These are phyloP conservation scores for Aspergillus eucalypticola DNA, from an alignment of 2,329 filamentous ascomycete genomes.

Conservation along the genomic window DNA sequence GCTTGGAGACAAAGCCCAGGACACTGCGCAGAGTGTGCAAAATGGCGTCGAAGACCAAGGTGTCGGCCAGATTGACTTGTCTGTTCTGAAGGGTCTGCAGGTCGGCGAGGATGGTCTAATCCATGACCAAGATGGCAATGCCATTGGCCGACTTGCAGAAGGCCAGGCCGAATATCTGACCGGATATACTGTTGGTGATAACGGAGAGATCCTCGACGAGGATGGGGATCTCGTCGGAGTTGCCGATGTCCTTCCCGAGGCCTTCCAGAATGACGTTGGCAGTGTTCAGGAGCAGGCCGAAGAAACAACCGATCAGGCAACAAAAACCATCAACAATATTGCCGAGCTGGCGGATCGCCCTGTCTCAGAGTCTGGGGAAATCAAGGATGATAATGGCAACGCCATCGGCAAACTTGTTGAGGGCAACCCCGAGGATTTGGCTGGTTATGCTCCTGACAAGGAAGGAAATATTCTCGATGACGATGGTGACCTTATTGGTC, in stretches of 20 bases:
- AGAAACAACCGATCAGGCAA: not conserved
- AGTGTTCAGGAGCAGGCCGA: not conserved
- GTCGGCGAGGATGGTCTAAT: conserved; percentile 41
- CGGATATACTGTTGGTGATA: conserved; percentile 42
- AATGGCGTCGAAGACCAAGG: not conserved
- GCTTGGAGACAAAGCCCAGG: conserved; percentile 15
- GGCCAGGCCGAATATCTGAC: conserved; percentile 43
- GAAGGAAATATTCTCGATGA: conserved; percentile 36
- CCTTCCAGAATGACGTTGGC: conserved; percentile 18
- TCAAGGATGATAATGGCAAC: conserved; percentile 27
- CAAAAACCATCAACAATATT: not conserved
- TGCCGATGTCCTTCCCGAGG: conserved; percentile 30
- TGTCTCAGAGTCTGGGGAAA: not conserved
- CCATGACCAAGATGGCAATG: conserved; percentile 36
- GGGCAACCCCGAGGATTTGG: conserved; percentile 42
- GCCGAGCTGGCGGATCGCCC: not conserved
- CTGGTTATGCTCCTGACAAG: conserved; percentile 43
- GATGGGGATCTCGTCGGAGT: conserved; percentile 42
- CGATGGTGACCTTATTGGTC: conserved; percentile 39
- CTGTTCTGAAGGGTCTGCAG: conserved; percentile 43
- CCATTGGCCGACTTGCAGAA: conserved; percentile 41
- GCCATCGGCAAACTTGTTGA: conserved; percentile 34
- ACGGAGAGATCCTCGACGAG: conserved; percentile 36
- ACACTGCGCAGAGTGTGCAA: conserved; percentile 18
- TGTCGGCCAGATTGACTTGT: conserved; percentile 28